These are phyloP conservation scores for Calonectria honghensis DNA, from an alignment of 2,329 filamentous ascomycete species.

Conservation along the genomic window DNA sequence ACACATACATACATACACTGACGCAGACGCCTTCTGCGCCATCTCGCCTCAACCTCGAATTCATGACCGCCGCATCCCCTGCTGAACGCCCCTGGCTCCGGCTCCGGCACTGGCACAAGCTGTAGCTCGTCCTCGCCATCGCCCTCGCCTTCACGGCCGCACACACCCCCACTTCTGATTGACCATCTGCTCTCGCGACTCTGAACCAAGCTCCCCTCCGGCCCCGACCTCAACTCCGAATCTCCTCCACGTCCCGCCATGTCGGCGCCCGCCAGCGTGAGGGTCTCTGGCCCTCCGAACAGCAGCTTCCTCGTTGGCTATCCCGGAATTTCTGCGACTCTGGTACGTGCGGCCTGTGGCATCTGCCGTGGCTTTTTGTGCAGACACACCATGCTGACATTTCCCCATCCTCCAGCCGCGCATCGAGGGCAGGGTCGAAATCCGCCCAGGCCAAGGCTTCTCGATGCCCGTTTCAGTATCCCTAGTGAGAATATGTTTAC, in stretches of 20 bases:
- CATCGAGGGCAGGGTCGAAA: slow-evolving; percentile 98
- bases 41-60: slow-evolving; percentile 42
- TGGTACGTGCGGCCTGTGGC: slow-evolving; percentile 78
- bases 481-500: slow-evolving; percentile 94
- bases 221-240: slow-evolving; percentile 30
- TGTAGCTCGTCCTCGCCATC: slow-evolving; percentile 36
- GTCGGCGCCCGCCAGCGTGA: slow-evolving; percentile 75
- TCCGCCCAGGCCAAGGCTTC: slow-evolving; percentile 88
- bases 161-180: slow-evolving; percentile 43
- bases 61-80: slow-evolving; percentile 53
- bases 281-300: slow-evolving; percentile 97
- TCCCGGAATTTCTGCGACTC: slow-evolving; percentile 96
- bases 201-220: slow-evolving; percentile 36
- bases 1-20: slow-evolving; percentile 26
- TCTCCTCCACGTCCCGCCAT: slow-evolving; percentile 45
- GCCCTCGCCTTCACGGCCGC: slow-evolving; percentile 46
- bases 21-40: slow-evolving; percentile 38
- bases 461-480: slow-evolving; percentile 94
- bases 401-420: slow-evolving; percentile 78
- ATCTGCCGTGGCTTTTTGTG: slow-evolving; percentile 34
- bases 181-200: slow-evolving; percentile 38
- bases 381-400: slow-evolving; percentile 47
- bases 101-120: slow-evolving; percentile 44
- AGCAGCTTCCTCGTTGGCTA: slow-evolving; percentile 98
- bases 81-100: slow-evolving; percentile 46